phyloP scores from a whole-genome alignment of 305 asterid genomes.

The Solanum aculeatissimum region DNA sequence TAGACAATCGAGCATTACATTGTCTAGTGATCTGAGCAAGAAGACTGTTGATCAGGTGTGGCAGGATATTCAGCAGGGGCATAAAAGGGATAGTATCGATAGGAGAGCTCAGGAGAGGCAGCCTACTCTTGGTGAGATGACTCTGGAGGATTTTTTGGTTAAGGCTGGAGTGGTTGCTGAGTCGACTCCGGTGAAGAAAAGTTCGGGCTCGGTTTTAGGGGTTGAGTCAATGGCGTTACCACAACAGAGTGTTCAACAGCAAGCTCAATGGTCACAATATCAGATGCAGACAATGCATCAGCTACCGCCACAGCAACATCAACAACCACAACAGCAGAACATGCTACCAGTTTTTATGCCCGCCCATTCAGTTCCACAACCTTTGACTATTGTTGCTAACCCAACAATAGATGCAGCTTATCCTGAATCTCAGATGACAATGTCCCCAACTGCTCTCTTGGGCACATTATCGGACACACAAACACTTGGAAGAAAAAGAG shows the following conservation, averaged over 20 bases:
- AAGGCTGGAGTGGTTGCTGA: constrained; percentile 91
- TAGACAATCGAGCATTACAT: constrained; percentile 35
- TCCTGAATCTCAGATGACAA: constrained; percentile 43
- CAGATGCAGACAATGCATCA: constrained; percentile 35
- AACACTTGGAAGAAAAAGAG: constrained; percentile 67
- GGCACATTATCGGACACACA: constrained; percentile 77
- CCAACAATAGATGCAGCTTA: constrained; percentile 41
- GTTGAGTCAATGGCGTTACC: constrained; percentile 25
- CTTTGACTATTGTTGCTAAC: constrained; percentile 39
- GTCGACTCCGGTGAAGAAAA: constrained; percentile 24
- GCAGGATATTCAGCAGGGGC: constrained; percentile 79
- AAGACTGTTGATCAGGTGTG: constrained; percentile 95
- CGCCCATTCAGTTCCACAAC: constrained; percentile 24
- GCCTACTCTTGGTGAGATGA: constrained; percentile 73
- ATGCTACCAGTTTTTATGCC: constrained; percentile 47
- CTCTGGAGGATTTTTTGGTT: constrained; percentile 85
- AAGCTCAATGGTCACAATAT: constrained; percentile 66
- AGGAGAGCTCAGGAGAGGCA: constrained; percentile 8
- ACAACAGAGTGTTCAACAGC: constrained; percentile 13
- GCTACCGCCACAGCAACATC: constrained; percentile 22
- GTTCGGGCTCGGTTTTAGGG: constrained; percentile 14
- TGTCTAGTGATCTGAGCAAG: constrained; percentile 59
- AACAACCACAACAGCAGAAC: neutral
- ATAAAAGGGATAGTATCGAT: constrained; percentile 38
- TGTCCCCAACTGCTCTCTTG: constrained; percentile 49